Evolutionary conservation across 805 yeast genomes (phyloP), one percentile per base, ranked within the genome.

Genomic region (Nematodospora valgi): DNA sequence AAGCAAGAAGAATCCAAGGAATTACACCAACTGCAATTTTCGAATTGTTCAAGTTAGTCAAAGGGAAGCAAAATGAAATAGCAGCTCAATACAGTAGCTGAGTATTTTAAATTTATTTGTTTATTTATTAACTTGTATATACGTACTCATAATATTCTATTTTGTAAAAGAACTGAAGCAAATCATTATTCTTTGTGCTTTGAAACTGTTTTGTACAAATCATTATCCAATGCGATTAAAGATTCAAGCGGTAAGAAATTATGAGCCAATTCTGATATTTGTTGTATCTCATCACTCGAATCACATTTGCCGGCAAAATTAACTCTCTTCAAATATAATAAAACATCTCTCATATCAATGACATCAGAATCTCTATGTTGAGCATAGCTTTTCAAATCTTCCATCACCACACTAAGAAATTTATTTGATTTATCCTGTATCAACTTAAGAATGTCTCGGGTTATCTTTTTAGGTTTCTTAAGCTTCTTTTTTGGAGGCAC

Each of bases 1-100:
- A 93, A 55, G 98, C 98, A 0, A 73, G 95, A 54, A 70, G 98
- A 47, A 83, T 91, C 9, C 95, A 93, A 51, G 98, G 98, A 1
- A 80, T 93, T 2, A 91, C 98, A 0, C 96, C 98, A 0, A 91
- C 96, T 0, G 93, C 96, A 0, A 67, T 86, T 12, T 83, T 87
- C 44, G 94, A 86, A 52, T 67, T 89, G 30, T 85, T 80, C 52
- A 68, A 80, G 41, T 54, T 82, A 37, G 70, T 70, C 5, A 63
- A 56, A 36, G 53, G 59, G 14, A 52, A 44, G 12, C 67, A 62
- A 40, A 27, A 25, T 16, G 23, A 24, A 26, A 23, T 35, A n/a
- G 34, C 34, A 15, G 17, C 23, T 22, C 33, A 33, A 24, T 20
- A 20, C 10, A 20, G 6, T 7, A 20, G 23, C 6, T 20, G 23